Conservation (phyloP, 345 rosid species). For the Eucalyptus fibrosa region DNA sequence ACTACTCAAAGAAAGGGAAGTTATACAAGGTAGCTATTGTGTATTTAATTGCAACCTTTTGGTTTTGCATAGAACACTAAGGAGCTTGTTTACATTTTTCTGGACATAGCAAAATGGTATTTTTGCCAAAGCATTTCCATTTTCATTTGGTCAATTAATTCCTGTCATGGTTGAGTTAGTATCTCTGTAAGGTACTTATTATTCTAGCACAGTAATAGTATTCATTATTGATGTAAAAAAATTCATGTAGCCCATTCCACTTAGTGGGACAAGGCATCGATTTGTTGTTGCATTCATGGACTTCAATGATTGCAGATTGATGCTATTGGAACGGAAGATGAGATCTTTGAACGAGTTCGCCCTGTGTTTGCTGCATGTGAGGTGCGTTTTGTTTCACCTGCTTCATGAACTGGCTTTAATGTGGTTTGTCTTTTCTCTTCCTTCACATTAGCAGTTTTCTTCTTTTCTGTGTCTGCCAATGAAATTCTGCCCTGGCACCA, state of each 20-base stretch:
- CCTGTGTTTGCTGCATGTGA: conserved; percentile 42
- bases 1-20: conserved; percentile 73
- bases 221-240: neutral
- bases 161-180: neutral
- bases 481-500: neutral
- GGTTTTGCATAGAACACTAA: neutral
- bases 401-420: neutral
- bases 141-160: neutral
- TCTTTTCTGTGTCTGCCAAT: neutral
- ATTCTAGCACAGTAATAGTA: neutral
- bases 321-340: conserved; percentile 78
- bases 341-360: conserved; percentile 65
- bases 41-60: neutral
- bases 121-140: neutral
- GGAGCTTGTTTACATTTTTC: neutral
- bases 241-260: neutral
- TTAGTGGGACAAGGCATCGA: neutral
- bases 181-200: neutral
- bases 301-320: conserved; percentile 42
- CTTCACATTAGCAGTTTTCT: neutral
- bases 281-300: neutral
- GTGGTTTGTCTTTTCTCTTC: neutral
- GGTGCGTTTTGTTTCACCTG: conserved; percentile 13
- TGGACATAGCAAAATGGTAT: neutral
- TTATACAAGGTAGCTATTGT: conserved; percentile 33